Evolutionary conservation across 805 yeast genomes (phyloP), one percentile per base, ranked within the genome.

Genomic region (Helenozyma baotianmanensis): DNA sequence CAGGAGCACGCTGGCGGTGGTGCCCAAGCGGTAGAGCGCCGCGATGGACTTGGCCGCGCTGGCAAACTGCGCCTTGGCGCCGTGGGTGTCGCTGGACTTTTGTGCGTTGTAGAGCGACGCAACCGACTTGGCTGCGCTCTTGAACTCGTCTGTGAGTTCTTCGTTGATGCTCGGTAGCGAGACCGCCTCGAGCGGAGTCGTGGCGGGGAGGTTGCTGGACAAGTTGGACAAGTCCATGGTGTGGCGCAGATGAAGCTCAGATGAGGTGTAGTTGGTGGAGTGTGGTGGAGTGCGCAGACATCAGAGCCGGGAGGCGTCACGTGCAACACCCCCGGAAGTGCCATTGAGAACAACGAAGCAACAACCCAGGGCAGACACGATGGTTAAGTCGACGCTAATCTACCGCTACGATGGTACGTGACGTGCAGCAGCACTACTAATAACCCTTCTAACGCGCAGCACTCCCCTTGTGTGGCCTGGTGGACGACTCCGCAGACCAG

Each of bases 401-500:
- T 79, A 74, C 53, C 66, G 86, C 48, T 74, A 71, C 34, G 86
- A 80, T 50, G 80, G 82, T 73, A 66, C 32, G 63, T 53, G 9
- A 14, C 13, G 15, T 14, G 21, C n/a, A n/a, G n/a, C 24, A 22
- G 13, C 6, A 6, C 4, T 9, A 15, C 4, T 19, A 18, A 11
- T 9, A 6, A 19, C 4, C n/a, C 5, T 30, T 42, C 48, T 47
- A 45, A 49, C 40, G 11, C 21, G n/a, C 25, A 78, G 88, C 92
- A 15, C 78, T 92, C 30, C 97, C 98, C 18, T 69, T 90, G 35
- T 78, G 94, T 39, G 95, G 95, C 6, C 83, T 96, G 2, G 89
- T 86, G 9, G 97, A 90, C 54, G 88, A 83, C 42, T 69, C 72
- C 23, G 73, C 70, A 32, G 78, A 74, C 41, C 68, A 79, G 1